Base-by-base conservation (phyloP, 108 stramenopile genomes). In the Poteriospumella lacustris region DNA sequence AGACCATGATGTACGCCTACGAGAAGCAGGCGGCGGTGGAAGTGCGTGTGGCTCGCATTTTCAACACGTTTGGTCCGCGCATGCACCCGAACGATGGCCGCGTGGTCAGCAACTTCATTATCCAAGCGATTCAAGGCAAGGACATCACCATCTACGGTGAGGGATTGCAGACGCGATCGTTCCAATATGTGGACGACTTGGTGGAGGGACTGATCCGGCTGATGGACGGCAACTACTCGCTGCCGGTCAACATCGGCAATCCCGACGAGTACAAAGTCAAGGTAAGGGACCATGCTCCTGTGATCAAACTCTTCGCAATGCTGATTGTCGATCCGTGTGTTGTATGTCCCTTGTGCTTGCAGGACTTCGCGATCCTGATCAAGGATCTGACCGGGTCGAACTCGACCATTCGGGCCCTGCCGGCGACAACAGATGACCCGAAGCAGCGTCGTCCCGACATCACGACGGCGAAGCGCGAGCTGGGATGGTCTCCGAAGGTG, bases 11-110 rank as follows among this genome's bases (percentile, higher is more conserved):
- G 94, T 98, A 95, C 84, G 89, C 93, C 29, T 99, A 97, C 88
- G 82, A 85, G 42, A 88, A 92, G 58, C 92, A 96, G 79, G 91
- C 92, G 77, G 81, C 87, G 28, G 92, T 97, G 47, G 93, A 96
- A 36, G 92, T 98, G 1, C 92, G 99, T 28, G 94, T 99, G 2
- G 97, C 99, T 0, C 87, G 99, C 33, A 99, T 99, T 58, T 99
- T 99, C 91, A 99, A 99, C 83, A 99, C 99, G 28, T 99, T 94
- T 79, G 99, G 99, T 2, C 96, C 96, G 2, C 82, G 94, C 12
- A 97, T 99, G 99, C 97, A 99, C 76, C 97, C 97, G 44, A 95
- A 98, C 78, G 97, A 97, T 78, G 98, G 98, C 0, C 91, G 98
- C 44, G 98, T 99, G 2, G 98, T 99, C 2, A 90, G 89, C 68